phyloP scores from a whole-genome alignment of 2,329 filamentous ascomycete species.

The Knoxdaviesia capensis region DNA sequence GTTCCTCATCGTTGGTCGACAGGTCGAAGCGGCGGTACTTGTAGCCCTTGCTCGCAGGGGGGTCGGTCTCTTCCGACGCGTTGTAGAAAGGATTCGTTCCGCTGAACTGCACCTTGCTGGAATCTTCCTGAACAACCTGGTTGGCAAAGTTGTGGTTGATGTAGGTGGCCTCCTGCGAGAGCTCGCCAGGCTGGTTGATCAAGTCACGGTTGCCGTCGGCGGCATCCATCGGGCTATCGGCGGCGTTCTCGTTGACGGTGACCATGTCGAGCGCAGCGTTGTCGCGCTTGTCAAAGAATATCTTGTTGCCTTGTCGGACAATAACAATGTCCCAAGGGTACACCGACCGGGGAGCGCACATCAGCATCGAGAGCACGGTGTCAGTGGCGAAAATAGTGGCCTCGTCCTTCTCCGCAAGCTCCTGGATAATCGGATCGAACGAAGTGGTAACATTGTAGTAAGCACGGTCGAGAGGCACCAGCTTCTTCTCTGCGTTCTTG shows the following conservation, averaged over 20 bases:
- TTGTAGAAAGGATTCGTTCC: conserved; percentile 98
- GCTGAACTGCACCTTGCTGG: conserved; percentile 61
- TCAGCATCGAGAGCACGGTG: conserved; percentile 95
- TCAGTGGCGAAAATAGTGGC: conserved; percentile 94
- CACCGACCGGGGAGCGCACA: conserved; percentile 91
- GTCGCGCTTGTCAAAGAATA: conserved; percentile 97
- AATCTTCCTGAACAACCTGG: conserved; percentile 77
- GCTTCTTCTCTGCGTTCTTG: conserved; percentile 71
- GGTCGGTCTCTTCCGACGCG: conserved; percentile 75
- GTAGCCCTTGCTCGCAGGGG: conserved; percentile 90
- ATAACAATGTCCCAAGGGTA: conserved; percentile 99
- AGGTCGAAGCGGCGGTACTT: conserved; percentile 96
- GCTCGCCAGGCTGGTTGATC: conserved; percentile 81
- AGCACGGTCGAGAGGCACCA: conserved; percentile 76
- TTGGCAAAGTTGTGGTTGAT: conserved; percentile 99
- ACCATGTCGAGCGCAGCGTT: conserved; percentile 91
- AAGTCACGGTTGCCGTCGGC: conserved; percentile 83
- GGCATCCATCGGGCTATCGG: conserved; percentile 79
- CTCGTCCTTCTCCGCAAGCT: conserved; percentile 87
- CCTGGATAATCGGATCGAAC: conserved; percentile 89
- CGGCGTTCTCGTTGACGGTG: conserved; percentile 96
- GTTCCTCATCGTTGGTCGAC: conserved; percentile 84
- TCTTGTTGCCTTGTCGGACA: conserved; percentile 78
- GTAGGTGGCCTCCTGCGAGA: conserved; percentile 94
- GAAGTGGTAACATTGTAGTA: conserved; percentile 97